phyloP scores from a whole-genome alignment of 2,329 filamentous ascomycete genomes.

The Penicillium sp. region DNA sequence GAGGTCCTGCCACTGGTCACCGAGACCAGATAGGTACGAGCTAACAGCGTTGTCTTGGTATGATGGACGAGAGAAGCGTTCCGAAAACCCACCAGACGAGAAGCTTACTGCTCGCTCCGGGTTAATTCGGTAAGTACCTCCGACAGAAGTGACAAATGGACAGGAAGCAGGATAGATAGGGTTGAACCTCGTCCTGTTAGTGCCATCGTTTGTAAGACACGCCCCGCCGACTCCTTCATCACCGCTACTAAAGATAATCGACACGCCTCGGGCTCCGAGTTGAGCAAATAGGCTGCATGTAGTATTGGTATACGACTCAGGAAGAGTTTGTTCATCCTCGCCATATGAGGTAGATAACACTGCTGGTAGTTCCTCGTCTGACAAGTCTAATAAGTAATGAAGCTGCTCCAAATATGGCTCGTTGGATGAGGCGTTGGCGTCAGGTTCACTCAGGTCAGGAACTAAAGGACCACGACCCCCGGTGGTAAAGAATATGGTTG shows the following conservation, averaged over 20 bases:
- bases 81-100: slow-evolving; percentile 49
- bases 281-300: slow-evolving; percentile 61
- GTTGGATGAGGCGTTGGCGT: slow-evolving; percentile 47
- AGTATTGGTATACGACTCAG: slow-evolving; percentile 13
- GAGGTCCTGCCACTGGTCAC: slow-evolving; percentile 41
- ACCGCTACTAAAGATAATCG: slow-evolving; percentile 62
- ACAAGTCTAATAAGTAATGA: slow-evolving; percentile 55
- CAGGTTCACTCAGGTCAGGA: slow-evolving; percentile 45
- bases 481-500: slow-evolving; percentile 57
- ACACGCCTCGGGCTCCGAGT: slow-evolving; percentile 63
- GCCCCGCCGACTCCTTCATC: slow-evolving; percentile 57
- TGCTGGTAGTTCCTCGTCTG: slow-evolving; percentile 54
- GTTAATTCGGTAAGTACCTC: slow-evolving; percentile 51
- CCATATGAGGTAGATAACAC: slow-evolving; percentile 69
- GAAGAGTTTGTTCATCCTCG: slow-evolving; percentile 55
- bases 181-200: slow-evolving; percentile 49
- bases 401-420: slow-evolving; percentile 66
- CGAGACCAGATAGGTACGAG: slow-evolving; percentile 41
- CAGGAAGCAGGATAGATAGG: slow-evolving; percentile 56
- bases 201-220: slow-evolving; percentile 55
- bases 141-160: slow-evolving; percentile 62
- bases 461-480: slow-evolving; percentile 53
- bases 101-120: slow-evolving; percentile 56
- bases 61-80: slow-evolving; percentile 44
- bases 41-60: slow-evolving; percentile 47